Evolutionary conservation across 495 filamentous ascomycete genomes (phyloP).

Genomic region (Xylaria cubensis): DNA sequence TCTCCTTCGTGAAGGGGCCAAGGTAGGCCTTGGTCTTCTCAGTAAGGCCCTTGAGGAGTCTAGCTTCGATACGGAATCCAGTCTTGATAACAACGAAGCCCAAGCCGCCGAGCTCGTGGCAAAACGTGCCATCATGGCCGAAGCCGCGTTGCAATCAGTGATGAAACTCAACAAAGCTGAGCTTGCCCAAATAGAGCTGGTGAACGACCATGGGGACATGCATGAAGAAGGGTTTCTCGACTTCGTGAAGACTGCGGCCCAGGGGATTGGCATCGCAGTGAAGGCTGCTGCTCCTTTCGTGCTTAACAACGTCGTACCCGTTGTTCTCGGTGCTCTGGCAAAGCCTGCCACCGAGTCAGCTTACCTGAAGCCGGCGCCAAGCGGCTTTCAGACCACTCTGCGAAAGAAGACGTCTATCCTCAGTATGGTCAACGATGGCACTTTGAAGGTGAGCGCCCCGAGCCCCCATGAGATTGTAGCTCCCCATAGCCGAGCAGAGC

Average conservation of each 20-base stretch:
- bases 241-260: constrained; percentile 27
- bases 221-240: constrained; percentile 38
- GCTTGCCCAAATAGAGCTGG: constrained; percentile 25
- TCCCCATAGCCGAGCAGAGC: not conserved
- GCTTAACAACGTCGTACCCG: not conserved
- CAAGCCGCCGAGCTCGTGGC: constrained; percentile 29
- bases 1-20: constrained; percentile 2
- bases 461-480: not conserved
- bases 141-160: constrained; percentile 47
- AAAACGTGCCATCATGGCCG: constrained; percentile 46
- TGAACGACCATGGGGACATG: not conserved
- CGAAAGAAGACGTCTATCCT: constrained; percentile 17
- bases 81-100: constrained; percentile 8
- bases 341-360: constrained; percentile 1
- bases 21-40: not conserved
- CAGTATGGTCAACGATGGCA: constrained; percentile 12
- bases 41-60: constrained; percentile 2
- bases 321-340: not conserved
- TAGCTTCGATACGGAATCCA: not conserved
- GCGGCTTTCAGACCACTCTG: constrained; percentile 19
- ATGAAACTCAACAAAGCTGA: constrained; percentile 36
- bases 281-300: not conserved
- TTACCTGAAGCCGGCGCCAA: not conserved
- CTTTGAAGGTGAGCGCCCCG: constrained; percentile 11
- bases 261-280: constrained; percentile 34